These are phyloP conservation scores for Haplosporangium gracile DNA, from an alignment of 192 early-diverging fungal species.

Conservation along the genomic window DNA sequence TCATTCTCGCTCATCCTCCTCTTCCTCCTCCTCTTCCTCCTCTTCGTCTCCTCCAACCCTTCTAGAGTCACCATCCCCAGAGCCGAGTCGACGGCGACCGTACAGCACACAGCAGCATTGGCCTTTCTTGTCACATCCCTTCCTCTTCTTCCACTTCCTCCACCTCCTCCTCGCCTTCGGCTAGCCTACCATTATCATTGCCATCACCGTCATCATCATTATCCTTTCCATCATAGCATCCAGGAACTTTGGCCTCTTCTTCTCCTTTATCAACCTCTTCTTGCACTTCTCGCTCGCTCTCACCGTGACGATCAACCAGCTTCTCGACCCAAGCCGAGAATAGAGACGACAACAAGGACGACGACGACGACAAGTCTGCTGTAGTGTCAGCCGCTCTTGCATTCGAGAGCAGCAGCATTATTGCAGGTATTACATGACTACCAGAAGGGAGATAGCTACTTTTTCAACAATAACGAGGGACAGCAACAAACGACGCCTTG, in stretches of 20 bases:
- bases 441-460: background rate
- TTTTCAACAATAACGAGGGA: background rate
- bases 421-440: constrained; percentile 5
- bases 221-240: background rate
- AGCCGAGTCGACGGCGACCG: constrained; percentile 9
- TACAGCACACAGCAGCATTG: background rate
- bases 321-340: background rate
- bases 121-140: background rate
- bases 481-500: background rate
- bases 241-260: background rate
- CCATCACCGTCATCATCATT: background rate
- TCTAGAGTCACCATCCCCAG: background rate
- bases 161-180: background rate
- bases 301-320: background rate
- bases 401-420: background rate
- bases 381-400: background rate
- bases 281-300: background rate
- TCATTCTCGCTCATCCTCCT: background rate
- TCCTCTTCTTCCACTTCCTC: background rate
- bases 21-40: background rate
- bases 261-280: background rate
- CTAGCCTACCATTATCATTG: background rate
- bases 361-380: background rate
- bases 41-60: background rate
- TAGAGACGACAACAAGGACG: background rate